Evolutionary conservation across 2,329 filamentous ascomycete genomes (phyloP).

Genomic region (Beauveria sp.): DNA sequence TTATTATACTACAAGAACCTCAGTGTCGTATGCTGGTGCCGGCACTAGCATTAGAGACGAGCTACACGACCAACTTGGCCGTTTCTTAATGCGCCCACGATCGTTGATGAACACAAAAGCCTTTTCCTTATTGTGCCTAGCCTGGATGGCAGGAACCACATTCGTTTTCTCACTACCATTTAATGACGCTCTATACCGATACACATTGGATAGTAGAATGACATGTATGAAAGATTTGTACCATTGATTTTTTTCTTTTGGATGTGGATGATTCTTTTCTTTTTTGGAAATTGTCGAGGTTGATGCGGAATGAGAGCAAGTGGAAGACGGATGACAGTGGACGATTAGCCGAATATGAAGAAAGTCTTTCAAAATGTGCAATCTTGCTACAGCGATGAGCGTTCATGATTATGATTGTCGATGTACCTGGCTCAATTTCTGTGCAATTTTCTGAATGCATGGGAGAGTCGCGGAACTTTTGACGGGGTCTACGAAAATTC

Average conservation of each 20-base stretch:
- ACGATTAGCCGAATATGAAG: not conserved
- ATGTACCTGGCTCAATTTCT: too few species aligned
- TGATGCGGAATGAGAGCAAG: not conserved
- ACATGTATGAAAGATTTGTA: slow-evolving; percentile 2
- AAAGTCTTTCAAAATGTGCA: not conserved
- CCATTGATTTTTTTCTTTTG: not conserved
- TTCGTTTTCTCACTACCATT: not conserved
- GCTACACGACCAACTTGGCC: not conserved
- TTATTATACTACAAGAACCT: not conserved
- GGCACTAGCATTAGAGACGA: slow-evolving; percentile 1
- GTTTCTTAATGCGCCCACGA: not conserved
- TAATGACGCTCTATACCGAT: not conserved
- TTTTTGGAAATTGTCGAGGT: not conserved
- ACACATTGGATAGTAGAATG: not conserved
- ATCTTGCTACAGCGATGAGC: too few species aligned
- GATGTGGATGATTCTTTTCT: too few species aligned
- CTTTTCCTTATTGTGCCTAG: not conserved
- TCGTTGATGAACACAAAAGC: not conserved
- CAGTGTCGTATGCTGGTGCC: not conserved
- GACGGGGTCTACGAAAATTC: too few species aligned
- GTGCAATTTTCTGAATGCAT: too few species aligned
- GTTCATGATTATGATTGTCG: too few species aligned
- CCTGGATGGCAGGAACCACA: not conserved
- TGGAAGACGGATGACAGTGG: not conserved
- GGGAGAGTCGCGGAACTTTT: too few species aligned